Base-by-base conservation (phyloP, 2,329 filamentous ascomycete genomes). In the Hymenoscyphus fructigenus region DNA sequence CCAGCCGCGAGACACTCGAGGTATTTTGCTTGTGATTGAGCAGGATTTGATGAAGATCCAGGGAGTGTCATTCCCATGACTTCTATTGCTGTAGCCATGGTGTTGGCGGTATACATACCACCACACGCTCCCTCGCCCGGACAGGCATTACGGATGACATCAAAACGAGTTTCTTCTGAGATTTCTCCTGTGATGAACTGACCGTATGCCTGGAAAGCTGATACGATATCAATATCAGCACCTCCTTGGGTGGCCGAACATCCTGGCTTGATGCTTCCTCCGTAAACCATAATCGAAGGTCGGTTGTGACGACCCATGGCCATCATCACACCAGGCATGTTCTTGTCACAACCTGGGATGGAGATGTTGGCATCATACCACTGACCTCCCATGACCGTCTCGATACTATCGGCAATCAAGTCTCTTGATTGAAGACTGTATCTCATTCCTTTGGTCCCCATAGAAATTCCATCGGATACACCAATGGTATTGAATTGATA, bases 401-500 rank as follows among this genome's bases (percentile, higher is more conserved):
- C 95, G 75, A 99, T 96, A 67, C 91, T 96, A 81, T 99, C 95
- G 74, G 95, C 95, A 73, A 99, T 99, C 74, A 99, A 87, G 79
- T 99, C 95, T 77, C 95, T 86, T 71, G 92, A 96, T 82, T 98
- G 95, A 61, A 97, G 84, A 63, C 91, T 95, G 81, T 93, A 98
- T 68, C 94, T 87, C 95, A 99, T 99, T 73, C 96, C 95, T 41
- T 89, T 91, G 58, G 95, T 99, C 60, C 95, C 95, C 95, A 99
- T 99, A 73, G 92, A 97, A 74, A 99, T 99, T 65, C 88, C 95
- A 78, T 99, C 95, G 69, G 92, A 97, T 71, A 99, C 96, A 75
- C 95, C 95, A 75, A 99, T 92, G 66, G 96, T 99, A 84, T 99
- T 99, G 87, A 99, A 99, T 78, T 97, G 93, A 84, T 96, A 96